Evolutionary conservation across 768 basidiomycete species (phyloP).

Genomic region (Boletus reticuloceps): DNA sequence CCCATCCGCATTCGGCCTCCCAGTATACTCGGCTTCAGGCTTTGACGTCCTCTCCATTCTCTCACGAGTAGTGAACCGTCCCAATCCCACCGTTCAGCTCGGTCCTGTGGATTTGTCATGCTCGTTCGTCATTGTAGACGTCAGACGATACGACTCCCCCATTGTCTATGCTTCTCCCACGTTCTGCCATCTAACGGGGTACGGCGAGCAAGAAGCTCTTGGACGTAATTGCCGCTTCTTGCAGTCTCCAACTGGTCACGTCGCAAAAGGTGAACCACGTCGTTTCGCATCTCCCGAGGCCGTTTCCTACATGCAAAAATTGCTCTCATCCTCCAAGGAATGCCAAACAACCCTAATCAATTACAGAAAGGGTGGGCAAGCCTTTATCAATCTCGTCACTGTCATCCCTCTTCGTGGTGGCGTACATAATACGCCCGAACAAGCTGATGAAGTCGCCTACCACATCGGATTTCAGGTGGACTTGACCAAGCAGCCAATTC

Average conservation of each 20-base stretch:
- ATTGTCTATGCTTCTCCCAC: slow-evolving; percentile 89
- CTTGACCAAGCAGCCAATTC: slow-evolving; percentile 80
- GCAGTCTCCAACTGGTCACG: slow-evolving; percentile 67
- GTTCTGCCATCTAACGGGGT: slow-evolving; percentile 78
- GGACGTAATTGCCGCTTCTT: slow-evolving; percentile 91
- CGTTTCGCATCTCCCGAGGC: slow-evolving; percentile 62
- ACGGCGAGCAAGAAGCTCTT: slow-evolving; percentile 69
- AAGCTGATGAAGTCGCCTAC: slow-evolving; percentile 72
- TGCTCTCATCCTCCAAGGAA: slow-evolving; percentile 73
- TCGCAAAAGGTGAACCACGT: slow-evolving; percentile 52
- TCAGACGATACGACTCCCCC: slow-evolving; percentile 74
- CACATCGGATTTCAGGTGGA: slow-evolving; percentile 97
- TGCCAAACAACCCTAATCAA: slow-evolving; percentile 88
- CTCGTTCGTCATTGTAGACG: slow-evolving; percentile 89
- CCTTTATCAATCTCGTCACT: slow-evolving; percentile 91
- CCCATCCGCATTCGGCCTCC: slow-evolving; percentile 39
- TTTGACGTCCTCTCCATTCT: slow-evolving; percentile 88
- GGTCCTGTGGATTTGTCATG: slow-evolving; percentile 93
- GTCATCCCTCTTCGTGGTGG: slow-evolving; percentile 84
- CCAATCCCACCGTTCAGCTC: slow-evolving; percentile 69
- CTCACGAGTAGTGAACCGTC: slow-evolving; percentile 69
- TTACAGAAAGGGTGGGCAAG: slow-evolving; percentile 77
- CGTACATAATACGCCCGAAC: slow-evolving; percentile 41
- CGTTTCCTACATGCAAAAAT: slow-evolving; percentile 65
- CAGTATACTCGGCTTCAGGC: slow-evolving; percentile 86